Evolutionary conservation across 331 rosid genomes (phyloP), one percentile per base, ranked within the genome.

Genomic region (Prunus yedoensis): DNA sequence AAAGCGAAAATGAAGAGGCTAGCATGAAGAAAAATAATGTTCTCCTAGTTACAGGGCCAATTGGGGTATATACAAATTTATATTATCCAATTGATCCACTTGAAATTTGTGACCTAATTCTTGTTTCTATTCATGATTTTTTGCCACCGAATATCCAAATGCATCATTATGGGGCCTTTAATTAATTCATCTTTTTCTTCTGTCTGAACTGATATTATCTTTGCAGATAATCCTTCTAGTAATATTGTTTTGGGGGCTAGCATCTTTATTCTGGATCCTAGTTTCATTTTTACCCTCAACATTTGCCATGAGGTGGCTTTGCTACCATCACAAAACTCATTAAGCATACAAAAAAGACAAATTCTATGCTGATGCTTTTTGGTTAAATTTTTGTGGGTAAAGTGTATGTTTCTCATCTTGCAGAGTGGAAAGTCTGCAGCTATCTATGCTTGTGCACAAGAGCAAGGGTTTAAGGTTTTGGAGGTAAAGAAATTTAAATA

Each of bases 351-450:
- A 21, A 32, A 52, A 52, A 52, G 17, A 20, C 18, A 56, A 38
- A 56, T 71, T 71, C 63, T 16, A 54, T 41, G 59, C 32, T 66
- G 72, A 59, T 60, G 43, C 67, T 75, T 68, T 12, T 63, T 64
- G 30, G 58, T 77, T 23, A 38, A 38, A 18, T 61, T 62, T 74
- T 58, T 79, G 59, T 77, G 28, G 73, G 67, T 87, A 45, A 89
- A 30, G 59, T 66, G 64, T 76, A 50, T 66, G 21, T 68, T 66
- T 85, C 59, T 73, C n/a, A 57, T 79, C 66, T 85, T 86, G 87
- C 89, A 95, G 99, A 85, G 99, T 90, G 99, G 97, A 83, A 95
- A 95, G 78, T 90, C 99, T 77, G 97, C 99, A 15, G 97, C 97
- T 32, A 85, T 95, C 73, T 88, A 95, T 95, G 99, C 97, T 59